Evolutionary conservation across 352 stramenopile species (phyloP).

Genomic region (Pythium periplocum): DNA sequence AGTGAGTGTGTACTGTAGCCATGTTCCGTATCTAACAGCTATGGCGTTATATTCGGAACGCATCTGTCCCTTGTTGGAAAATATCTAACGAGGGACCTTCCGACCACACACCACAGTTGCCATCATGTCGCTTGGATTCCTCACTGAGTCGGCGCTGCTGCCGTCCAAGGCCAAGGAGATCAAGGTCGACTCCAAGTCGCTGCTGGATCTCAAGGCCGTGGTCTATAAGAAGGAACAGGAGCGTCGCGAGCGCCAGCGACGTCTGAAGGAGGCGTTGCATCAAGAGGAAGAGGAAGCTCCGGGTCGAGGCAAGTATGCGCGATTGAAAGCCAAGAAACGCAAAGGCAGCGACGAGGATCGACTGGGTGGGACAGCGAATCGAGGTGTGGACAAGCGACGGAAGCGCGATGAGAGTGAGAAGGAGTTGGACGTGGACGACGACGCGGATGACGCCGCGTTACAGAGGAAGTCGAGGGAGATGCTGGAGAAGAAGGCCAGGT

Average conservation of each 20-base stretch:
- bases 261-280: slow-evolving; percentile 21
- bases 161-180: slow-evolving; percentile 88
- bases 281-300: slow-evolving; percentile 7
- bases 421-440: slow-evolving; percentile 34
- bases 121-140: slow-evolving; percentile 86
- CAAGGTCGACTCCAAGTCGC: slow-evolving; percentile 78
- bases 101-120: not conserved
- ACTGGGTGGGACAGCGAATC: slow-evolving; percentile 30
- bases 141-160: slow-evolving; percentile 90
- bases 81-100: no score
- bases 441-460: slow-evolving; percentile 62
- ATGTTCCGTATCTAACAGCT: no score
- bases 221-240: slow-evolving; percentile 84
- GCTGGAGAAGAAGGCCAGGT: slow-evolving; percentile 57
- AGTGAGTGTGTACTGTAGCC: no score
- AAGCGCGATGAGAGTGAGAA: slow-evolving; percentile 42
- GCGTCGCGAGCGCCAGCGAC: slow-evolving; percentile 43
- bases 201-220: slow-evolving; percentile 78
- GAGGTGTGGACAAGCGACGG: slow-evolving; percentile 49
- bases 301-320: slow-evolving; percentile 37
- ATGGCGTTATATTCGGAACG: no score
- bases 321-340: slow-evolving; percentile 35
- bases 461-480: slow-evolving; percentile 51
- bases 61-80: no score
- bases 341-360: slow-evolving; percentile 13